Base-by-base conservation (phyloP, 495 filamentous ascomycete species). In the Hypoxylon trugodes region DNA sequence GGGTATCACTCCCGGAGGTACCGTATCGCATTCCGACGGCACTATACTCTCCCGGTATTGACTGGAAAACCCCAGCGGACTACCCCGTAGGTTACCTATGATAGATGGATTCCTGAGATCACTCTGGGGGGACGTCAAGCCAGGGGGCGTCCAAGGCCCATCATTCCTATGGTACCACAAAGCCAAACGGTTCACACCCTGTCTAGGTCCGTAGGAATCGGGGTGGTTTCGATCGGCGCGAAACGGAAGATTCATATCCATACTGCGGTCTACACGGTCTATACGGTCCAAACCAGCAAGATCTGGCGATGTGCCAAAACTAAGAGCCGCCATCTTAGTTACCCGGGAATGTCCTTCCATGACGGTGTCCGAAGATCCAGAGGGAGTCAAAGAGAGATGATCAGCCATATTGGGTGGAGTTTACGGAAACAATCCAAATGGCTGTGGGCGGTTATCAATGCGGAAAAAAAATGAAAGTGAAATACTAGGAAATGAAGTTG, bases 11-110 rank as follows among this genome's bases (percentile, higher is more conserved):
- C 78, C 76, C 25, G 79, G 81, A 32, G 73, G 76, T 52, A 85
- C 76, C 16, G 83, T 85, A 25, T 80, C 87, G 38, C 74, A 78
- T 50, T 90, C 87, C 2, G 86, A 89, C 6, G 73, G 71, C 9
- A 72, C 74, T 12, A 68, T 48, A 25, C 51, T 61, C 30, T 63
- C 69, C 18, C 70, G 66, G 35, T 65, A 73, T 10, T 30, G 24
- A 28, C 6, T 25, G 47, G 56, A 30, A 21, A 43, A 64, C 4
- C 49, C 28, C 26, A 48, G 52, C 16, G 37, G 48, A 54, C 13
- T 49, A 21, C 28, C 42, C 33, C 58, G 63, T 12, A 64, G 41
- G 19, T 30, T 35, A 16, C 46, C 15, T 16, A 66, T 36, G 32
- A 60, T 28, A 30, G 56, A 26, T 35, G 58, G 53, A 21, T 36